These are phyloP conservation scores for Mrakia gelida DNA, from an alignment of 768 basidiomycete genomes.

Conservation along the genomic window DNA sequence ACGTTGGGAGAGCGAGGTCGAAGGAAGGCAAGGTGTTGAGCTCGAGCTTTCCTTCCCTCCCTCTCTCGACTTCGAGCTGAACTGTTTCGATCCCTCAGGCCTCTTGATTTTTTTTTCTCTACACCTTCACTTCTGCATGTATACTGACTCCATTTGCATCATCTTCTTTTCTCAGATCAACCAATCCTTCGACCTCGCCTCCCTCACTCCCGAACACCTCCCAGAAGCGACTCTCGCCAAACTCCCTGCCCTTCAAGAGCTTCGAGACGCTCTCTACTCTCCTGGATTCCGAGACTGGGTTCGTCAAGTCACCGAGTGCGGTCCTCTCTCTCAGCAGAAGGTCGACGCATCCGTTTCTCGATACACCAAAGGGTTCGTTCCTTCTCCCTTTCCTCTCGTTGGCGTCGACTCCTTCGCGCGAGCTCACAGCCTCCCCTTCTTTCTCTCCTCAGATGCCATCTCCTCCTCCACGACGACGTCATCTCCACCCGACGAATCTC, in stretches of 20 bases:
- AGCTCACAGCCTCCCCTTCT: not conserved
- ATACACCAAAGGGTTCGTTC: conserved; percentile 76
- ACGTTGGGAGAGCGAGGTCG: not conserved
- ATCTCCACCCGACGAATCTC: conserved; percentile 90
- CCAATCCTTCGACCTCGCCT: conserved; percentile 94
- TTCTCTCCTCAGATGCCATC: conserved; percentile 47
- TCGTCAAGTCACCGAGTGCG: conserved; percentile 82
- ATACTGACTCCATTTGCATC: not conserved
- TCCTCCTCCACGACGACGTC: conserved; percentile 97
- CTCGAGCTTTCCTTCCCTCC: not conserved
- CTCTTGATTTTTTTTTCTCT: no score
- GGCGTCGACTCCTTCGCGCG: not conserved
- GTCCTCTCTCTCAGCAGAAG: conserved; percentile 80
- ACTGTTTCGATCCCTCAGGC: no score
- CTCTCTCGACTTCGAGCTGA: not conserved
- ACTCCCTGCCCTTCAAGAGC: conserved; percentile 70
- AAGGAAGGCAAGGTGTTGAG: not conserved
- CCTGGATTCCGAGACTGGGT: conserved; percentile 73
- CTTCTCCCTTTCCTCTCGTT: not conserved
- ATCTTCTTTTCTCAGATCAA: conserved; percentile 61
- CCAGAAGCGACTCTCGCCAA: conserved; percentile 68
- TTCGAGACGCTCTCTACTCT: conserved; percentile 91
- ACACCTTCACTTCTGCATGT: no score
- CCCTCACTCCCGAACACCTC: conserved; percentile 70
- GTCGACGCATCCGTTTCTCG: conserved; percentile 94